Percentiles rank a stretch among this genome's conserved stretches.
These are phyloP conservation scores for Strobilomyces echinocephalus DNA, from an alignment of 768 basidiomycete genomes.

Conservation along the genomic window DNA sequence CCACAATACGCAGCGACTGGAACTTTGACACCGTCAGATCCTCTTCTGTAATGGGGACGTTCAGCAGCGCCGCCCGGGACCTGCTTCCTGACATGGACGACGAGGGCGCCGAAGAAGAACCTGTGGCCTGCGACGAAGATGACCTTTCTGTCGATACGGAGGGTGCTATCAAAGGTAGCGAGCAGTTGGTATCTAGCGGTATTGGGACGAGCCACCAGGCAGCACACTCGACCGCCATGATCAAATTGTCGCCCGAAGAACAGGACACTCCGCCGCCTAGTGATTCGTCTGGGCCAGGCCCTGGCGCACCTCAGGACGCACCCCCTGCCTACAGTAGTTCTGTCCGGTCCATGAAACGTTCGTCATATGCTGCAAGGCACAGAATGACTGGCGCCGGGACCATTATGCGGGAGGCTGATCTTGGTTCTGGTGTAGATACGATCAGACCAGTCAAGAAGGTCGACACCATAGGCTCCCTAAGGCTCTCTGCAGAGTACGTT, in stretches of 20 bases:
- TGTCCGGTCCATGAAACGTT: slow-evolving; percentile 55
- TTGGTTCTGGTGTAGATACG: slow-evolving; percentile 86
- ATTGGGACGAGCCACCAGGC: slow-evolving; percentile 52
- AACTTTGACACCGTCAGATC: slow-evolving; percentile 86
- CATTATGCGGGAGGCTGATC: slow-evolving; percentile 70
- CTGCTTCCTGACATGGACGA: slow-evolving; percentile 56
- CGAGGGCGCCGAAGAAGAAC: slow-evolving; percentile 44
- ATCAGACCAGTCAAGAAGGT: slow-evolving; percentile 93
- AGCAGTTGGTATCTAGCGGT: slow-evolving; percentile 35
- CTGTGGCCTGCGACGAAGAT: slow-evolving; percentile 38
- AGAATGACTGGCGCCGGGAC: slow-evolving; percentile 62
- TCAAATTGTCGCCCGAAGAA: slow-evolving; percentile 42
- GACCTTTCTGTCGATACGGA: slow-evolving; percentile 57
- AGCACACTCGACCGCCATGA: slow-evolving; percentile 68
- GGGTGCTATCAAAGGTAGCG: slow-evolving; percentile 63
- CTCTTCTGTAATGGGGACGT: slow-evolving; percentile 70
- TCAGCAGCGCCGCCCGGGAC: slow-evolving; percentile 68
- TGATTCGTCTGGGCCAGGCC: slow-evolving; percentile 40
- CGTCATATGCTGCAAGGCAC: slow-evolving; percentile 76
- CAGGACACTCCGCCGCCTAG: slow-evolving; percentile 42
- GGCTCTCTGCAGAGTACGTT: slow-evolving; percentile 75
- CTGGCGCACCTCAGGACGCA: slow-evolving; percentile 43
- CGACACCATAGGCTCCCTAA: slow-evolving; percentile 70
- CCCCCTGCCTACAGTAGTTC: slow-evolving; percentile 76
- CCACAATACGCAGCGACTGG: slow-evolving; percentile 89